phyloP scores from a whole-genome alignment of 257 asterid species.

The Nicotiana obtusifolia region DNA sequence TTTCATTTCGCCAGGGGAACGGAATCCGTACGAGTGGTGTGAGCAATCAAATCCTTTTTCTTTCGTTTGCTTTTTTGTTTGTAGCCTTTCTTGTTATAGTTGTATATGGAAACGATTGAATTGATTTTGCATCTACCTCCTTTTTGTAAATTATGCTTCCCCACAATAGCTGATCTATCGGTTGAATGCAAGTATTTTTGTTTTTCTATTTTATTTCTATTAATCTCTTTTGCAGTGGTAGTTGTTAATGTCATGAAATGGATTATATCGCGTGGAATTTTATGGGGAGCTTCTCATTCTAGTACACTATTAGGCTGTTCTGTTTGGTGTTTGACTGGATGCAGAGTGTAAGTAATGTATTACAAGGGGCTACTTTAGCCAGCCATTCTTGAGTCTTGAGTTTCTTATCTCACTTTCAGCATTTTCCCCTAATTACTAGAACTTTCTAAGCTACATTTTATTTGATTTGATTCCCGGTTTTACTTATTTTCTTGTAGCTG shows the following conservation, averaged over 20 bases:
- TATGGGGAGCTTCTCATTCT: neutral
- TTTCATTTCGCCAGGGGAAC: neutral
- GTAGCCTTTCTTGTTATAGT: neutral
- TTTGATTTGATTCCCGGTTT: neutral
- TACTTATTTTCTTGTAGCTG: neutral
- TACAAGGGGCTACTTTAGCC: neutral
- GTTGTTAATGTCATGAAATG: neutral
- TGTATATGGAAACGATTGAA: slow-evolving; percentile 10
- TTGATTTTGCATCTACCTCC: neutral
- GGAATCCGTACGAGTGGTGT: neutral
- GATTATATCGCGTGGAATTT: neutral
- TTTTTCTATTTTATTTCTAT: neutral
- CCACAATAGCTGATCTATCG: neutral
- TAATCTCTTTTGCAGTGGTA: neutral
- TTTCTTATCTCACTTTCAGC: neutral
- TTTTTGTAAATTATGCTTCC: slow-evolving; percentile 2
- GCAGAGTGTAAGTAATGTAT: neutral
- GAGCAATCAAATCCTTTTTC: neutral
- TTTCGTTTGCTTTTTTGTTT: neutral
- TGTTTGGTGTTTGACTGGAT: neutral
- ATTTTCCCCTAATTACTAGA: neutral
- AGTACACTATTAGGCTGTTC: neutral
- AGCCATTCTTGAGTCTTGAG: neutral
- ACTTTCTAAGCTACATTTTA: neutral
- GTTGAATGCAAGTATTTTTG: neutral